phyloP scores from a whole-genome alignment of 371 early-diverging fungal genomes.

The Umbelopsis sp. region DNA sequence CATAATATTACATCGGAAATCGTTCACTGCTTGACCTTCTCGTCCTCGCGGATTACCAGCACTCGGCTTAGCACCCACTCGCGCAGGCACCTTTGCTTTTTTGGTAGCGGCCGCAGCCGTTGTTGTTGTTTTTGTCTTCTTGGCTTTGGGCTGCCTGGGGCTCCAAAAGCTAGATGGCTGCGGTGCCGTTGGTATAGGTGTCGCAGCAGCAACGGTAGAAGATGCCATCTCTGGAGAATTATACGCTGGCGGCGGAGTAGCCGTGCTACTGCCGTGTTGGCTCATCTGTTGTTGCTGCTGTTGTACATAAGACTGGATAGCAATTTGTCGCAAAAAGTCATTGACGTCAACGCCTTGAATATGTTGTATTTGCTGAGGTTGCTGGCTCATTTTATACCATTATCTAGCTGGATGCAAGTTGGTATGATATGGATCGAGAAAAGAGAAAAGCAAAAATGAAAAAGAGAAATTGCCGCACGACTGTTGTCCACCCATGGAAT shows the following conservation, averaged over 20 bases:
- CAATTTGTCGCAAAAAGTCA: slow-evolving; percentile 4
- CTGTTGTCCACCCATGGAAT: neutral
- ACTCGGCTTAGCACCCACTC: slow-evolving; percentile 7
- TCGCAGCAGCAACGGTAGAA: neutral
- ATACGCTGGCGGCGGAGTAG: slow-evolving; percentile 6
- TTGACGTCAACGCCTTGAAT: slow-evolving; percentile 8
- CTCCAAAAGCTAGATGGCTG: slow-evolving; percentile 4
- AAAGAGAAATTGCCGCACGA: neutral
- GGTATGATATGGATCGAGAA: neutral
- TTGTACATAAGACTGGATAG: neutral
- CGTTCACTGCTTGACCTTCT: slow-evolving; percentile 10
- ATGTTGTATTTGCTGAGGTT: neutral
- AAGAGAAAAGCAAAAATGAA: neutral
- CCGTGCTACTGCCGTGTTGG: neutral
- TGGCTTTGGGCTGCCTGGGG: slow-evolving; percentile 2
- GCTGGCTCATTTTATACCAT: neutral
- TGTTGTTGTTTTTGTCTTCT: neutral
- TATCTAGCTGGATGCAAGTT: neutral
- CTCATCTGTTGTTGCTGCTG: neutral
- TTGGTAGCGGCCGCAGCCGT: neutral
- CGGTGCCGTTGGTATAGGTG: neutral
- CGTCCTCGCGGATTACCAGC: slow-evolving; percentile 13
- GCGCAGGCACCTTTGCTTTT: slow-evolving; percentile 8
- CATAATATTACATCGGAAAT: slow-evolving; percentile 17
- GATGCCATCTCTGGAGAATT: slow-evolving; percentile 10